These are phyloP conservation scores for Acanthamoeba castellanii DNA, from an alignment of 208 protist species.

Conservation along the genomic window DNA sequence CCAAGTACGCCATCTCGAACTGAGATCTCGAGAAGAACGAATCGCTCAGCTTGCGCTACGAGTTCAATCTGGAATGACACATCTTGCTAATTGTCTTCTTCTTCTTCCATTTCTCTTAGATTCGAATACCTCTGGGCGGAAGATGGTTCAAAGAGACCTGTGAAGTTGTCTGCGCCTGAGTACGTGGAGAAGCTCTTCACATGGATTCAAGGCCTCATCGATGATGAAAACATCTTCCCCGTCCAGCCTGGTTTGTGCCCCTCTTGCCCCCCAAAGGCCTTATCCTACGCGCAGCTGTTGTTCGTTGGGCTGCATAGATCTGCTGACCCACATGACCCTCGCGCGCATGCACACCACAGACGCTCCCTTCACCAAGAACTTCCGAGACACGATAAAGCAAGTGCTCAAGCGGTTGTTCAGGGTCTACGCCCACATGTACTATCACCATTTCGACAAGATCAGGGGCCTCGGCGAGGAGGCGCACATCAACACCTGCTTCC, in stretches of 20 bases:
- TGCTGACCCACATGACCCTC: background rate
- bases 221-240: conserved; percentile 97
- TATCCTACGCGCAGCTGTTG: background rate
- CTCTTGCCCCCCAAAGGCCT: background rate
- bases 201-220: conserved; percentile 97
- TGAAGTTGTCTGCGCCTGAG: conserved; percentile 96
- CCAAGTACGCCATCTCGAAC: conserved; percentile 87
- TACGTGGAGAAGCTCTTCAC: conserved; percentile 98
- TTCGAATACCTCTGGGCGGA: conserved; percentile 98
- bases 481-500: conserved; percentile 98
- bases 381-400: conserved; percentile 76
- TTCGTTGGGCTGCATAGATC: background rate
- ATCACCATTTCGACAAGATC: conserved; percentile 97
- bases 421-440: conserved; percentile 99
- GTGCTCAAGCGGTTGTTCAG: conserved; percentile 99
- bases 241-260: conserved; percentile 81
- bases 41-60: background rate
- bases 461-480: conserved; percentile 96
- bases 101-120: background rate
- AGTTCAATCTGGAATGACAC: background rate
- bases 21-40: no score
- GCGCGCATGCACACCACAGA: background rate
- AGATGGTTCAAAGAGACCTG: conserved; percentile 95
- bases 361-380: conserved; percentile 92
- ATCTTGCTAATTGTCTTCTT: no score